Conservation (phyloP, 2,329 filamentous ascomycete genomes). For the Harringtonia lauricola region DNA sequence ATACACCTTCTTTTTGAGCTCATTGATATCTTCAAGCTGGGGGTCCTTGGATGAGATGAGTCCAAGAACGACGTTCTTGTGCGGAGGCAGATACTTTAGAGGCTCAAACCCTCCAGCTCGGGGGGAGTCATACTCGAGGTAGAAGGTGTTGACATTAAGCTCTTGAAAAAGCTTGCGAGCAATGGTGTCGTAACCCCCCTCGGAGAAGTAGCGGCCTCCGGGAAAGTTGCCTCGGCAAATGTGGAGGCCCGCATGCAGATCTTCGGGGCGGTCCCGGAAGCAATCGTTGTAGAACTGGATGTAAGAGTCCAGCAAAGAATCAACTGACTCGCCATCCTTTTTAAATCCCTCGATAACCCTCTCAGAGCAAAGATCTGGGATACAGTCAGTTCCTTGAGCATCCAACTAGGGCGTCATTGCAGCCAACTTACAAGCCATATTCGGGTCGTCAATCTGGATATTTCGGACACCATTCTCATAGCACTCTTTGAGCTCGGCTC, state of each 20-base stretch:
- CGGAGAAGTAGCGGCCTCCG: conserved; percentile 40
- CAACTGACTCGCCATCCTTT: conserved; percentile 25
- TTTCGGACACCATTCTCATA: conserved; percentile 43
- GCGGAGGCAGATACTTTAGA: conserved; percentile 37
- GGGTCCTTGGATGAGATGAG: conserved; percentile 49
- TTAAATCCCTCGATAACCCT: conserved; percentile 30
- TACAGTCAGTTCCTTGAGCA: too few species aligned
- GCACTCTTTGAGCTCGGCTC: not conserved
- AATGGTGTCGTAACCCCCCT: conserved; percentile 46
- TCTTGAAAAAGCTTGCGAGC: conserved; percentile 46
- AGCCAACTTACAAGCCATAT: conserved; percentile 31
- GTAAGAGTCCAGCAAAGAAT: conserved; percentile 38
- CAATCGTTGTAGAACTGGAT: conserved; percentile 42
- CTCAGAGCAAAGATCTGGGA: conserved; percentile 37
- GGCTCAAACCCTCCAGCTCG: conserved; percentile 43
- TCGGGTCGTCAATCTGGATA: conserved; percentile 48
- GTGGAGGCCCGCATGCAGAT: conserved; percentile 46
- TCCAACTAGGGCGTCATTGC: too few species aligned
- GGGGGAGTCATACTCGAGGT: conserved; percentile 48
- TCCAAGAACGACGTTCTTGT: conserved; percentile 46
- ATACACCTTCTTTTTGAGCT: conserved; percentile 41
- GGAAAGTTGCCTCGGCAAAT: conserved; percentile 47
- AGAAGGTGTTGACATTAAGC: conserved; percentile 46
- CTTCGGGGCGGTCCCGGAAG: conserved; percentile 36
- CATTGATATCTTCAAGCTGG: conserved; percentile 28